Conservation (phyloP, 2,329 filamentous ascomycete genomes). For the Ophiocordyceps polyrhachis-furcata region DNA sequence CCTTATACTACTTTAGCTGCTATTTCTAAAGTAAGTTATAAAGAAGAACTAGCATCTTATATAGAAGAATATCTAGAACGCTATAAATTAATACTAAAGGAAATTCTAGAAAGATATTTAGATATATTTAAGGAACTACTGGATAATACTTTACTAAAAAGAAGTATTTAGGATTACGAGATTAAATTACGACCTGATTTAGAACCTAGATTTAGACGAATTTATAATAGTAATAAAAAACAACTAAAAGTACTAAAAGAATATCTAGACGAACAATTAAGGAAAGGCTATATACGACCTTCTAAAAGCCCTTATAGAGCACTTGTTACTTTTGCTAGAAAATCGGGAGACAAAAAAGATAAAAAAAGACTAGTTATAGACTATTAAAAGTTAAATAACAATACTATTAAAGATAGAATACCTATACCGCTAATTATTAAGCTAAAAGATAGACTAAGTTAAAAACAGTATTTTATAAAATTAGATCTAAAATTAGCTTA, state of each 20-base stretch:
- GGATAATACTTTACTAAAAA: background rate
- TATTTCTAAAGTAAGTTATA: too few relatives aligned
- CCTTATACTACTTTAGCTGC: too few relatives aligned
- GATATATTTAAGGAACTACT: background rate
- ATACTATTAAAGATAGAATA: too few relatives aligned
- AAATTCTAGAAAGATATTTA: background rate
- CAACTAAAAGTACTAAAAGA: background rate
- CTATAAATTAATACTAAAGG: slow-evolving; percentile 9
- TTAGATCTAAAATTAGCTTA: background rate
- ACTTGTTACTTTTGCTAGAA: background rate
- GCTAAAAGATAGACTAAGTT: slow-evolving; percentile 5
- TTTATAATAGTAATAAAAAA: background rate
- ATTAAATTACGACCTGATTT: background rate
- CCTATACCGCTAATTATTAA: slow-evolving; percentile 4
- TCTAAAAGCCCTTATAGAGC: background rate
- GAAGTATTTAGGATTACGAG: background rate
- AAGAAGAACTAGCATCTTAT: too few relatives aligned
- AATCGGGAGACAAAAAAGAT: too few relatives aligned
- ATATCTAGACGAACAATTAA: background rate
- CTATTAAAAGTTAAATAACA: too few relatives aligned
- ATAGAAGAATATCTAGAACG: slow-evolving; percentile 18
- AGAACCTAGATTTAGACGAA: background rate
- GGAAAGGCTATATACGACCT: background rate
- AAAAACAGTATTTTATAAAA: slow-evolving; percentile 1
- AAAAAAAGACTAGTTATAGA: too few relatives aligned